Base-by-base conservation (phyloP, 768 basidiomycete species). In the Rhizopogon salebrosus region DNA sequence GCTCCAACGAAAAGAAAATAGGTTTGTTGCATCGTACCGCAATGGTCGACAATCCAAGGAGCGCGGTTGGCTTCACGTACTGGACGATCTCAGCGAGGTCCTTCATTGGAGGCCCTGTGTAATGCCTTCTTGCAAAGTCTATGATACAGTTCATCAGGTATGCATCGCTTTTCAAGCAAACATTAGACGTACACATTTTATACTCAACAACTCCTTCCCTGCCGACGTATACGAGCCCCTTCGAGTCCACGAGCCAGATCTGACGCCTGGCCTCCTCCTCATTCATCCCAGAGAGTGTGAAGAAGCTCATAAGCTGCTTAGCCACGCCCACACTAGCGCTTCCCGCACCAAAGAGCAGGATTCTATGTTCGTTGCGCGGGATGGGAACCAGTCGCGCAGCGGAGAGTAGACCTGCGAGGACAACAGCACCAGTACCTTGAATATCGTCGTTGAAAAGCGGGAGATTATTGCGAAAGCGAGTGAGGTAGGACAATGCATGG, bases 271-370 rank as follows among this genome's bases (percentile, higher is more conserved):
- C 93, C 66, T 94, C 82, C 56, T 92, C 82, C 59, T 82, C 76
- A 4, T 80, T 78, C 62, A 94, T 66, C 23, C 93, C 91, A 59
- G 87, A 78, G 56, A 90, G 70, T 35, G 80, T 90, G 77, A 94
- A 93, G 79, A 94, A 95, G 67, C 87, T 89, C 75, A 85, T 81
- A 48, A 92, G 73, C 66, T 95, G 92, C 72, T 81, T 84, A 53
- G 87, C 94, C 41, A 98, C 94, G 41, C 94, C 95, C 49, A 97
- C 89, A 56, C 92, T 94, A 2, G 92, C 90, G 23, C 86, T 89
- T 5, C 95, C 95, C 4, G 94, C 92, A 16, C 95, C 95, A 51
- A 92, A 85, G 78, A 98, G 95, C 39, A 95, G 80, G 61, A 97
- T 91, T 36, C 84, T 82, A 63, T 95, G 94, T 27, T 84, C 80